phyloP scores from a whole-genome alignment of 202 grass and related monocot species.

The Sporobolus alterniflorus region DNA sequence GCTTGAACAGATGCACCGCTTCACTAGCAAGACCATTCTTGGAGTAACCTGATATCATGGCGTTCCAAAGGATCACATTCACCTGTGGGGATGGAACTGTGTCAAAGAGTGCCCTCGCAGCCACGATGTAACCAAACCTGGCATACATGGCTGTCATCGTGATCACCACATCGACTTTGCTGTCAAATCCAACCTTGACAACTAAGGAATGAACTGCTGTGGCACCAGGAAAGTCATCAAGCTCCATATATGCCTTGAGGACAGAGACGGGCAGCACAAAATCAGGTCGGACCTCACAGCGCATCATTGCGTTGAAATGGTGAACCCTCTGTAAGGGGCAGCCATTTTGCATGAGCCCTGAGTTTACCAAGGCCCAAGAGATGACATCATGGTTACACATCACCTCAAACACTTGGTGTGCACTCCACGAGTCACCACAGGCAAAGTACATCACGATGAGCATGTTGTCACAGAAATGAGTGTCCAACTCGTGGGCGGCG shows the following conservation, averaged over 20 bases:
- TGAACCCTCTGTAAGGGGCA: conserved; percentile 38
- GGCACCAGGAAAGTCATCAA: conserved; percentile 45
- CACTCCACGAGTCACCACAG: conserved; percentile 21
- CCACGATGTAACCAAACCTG: conserved; percentile 47
- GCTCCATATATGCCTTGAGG: conserved; percentile 66
- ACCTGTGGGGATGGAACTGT: conserved; percentile 33
- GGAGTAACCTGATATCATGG: conserved; percentile 79
- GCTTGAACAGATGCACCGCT: conserved; percentile 62
- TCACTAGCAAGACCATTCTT: conserved; percentile 55
- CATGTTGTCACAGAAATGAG: conserved; percentile 53
- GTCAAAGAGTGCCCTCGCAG: conserved; percentile 55
- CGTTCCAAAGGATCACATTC: conserved; percentile 73
- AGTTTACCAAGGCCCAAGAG: conserved; percentile 74
- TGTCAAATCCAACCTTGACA: conserved; percentile 53
- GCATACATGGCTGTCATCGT: conserved; percentile 69
- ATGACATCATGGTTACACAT: conserved; percentile 51
- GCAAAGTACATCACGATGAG: conserved; percentile 57
- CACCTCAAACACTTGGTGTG: conserved; percentile 44
- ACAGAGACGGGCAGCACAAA: conserved; percentile 53
- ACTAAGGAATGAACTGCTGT: conserved; percentile 51
- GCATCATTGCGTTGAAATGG: conserved; percentile 54
- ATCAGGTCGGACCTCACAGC: conserved; percentile 41
- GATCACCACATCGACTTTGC: conserved; percentile 58
- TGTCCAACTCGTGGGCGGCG: conserved; percentile 14
- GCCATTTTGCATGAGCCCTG: conserved; percentile 55